Base-by-base conservation (phyloP, 1,284 basidiomycete species). In the Ceratorhiza oryzae-sativae region DNA sequence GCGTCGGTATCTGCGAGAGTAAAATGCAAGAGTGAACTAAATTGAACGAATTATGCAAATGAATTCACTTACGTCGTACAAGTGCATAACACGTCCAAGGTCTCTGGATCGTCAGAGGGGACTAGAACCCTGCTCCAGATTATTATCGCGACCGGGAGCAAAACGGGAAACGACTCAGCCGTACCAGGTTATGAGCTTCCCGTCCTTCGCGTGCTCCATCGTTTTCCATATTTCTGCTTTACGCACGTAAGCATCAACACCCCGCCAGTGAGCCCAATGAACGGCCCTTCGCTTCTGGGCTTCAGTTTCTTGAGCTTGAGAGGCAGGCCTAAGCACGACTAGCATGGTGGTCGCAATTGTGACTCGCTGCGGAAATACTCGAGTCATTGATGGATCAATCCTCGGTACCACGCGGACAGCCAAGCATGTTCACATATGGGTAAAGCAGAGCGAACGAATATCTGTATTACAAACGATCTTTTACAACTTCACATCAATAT, bases 81-180 rank as follows among this genome's bases (percentile, higher is more conserved):
- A 42, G 83, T 79, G 72, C 82, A 83, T 76, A 80, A 79, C 71
- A 84, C 83, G 67, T 84, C 79, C 2, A 83, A 73, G 0, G 83
- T 82, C 1, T 76, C 76, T 0, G 82, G 79, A 71, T 83, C 76
- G 39, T 78, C 76, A 53, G 81, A 77, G 1, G 81, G 83, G 42
- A 81, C 83, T 8, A 86, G 77, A 0, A 84, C 82, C 84, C 84
- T 85, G 72, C 42, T 18, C 32, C 18, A 23, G 42, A 39, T 25
- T 20, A 12, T 61, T 4, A 49, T 42, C 9, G 20, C 20, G 25
- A 13, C 39, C 20, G 23, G 36, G 6, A 13, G 36, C 6, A 20
- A 51, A 59, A 25, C 18, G n/a, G 23, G 18, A 6, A 23, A 18
- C n/a, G 34, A 34, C 15, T 10, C 12, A 36, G 34, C 32, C 76